Evolutionary conservation across 2,329 filamentous ascomycete genomes (phyloP).

Genomic region (Byssoonygena ceratinophila): DNA sequence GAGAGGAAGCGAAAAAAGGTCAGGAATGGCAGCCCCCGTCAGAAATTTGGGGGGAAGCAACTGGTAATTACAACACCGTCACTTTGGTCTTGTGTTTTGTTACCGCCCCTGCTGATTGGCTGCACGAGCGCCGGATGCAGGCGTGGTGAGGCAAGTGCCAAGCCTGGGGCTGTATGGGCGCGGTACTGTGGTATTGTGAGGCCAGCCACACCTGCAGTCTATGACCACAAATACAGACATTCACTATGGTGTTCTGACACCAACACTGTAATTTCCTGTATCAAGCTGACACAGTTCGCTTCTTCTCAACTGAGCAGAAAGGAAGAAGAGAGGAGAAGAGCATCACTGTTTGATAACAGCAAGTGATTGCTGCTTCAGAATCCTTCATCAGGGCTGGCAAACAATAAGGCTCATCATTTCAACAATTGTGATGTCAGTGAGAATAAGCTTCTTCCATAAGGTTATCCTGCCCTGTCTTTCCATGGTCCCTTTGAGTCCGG

Average conservation of each 20-base stretch:
- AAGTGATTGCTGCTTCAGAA: too few relatives aligned
- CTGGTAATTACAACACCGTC: slow-evolving; percentile 2
- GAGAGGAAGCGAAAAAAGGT: not conserved
- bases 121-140: not conserved
- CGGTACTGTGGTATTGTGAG: not conserved
- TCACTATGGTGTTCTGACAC: not conserved
- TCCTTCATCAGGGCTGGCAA: too few relatives aligned
- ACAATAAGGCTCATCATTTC: too few relatives aligned
- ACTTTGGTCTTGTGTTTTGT: not conserved
- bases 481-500: not conserved
- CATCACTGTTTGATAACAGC: not conserved
- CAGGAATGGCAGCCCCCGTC: slow-evolving; percentile 6
- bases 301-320: not conserved
- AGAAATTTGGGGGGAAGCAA: not conserved
- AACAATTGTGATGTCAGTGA: slow-evolving; percentile 10
- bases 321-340: not conserved
- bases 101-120: not conserved
- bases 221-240: too few relatives aligned
- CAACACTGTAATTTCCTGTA: slow-evolving; percentile 1
- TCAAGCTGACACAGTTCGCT: slow-evolving; percentile 1
- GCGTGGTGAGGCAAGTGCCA: slow-evolving; percentile 1
- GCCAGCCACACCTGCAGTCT: not conserved
- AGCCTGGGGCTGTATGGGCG: not conserved
- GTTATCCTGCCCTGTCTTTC: slow-evolving; percentile 10
- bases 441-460: slow-evolving; percentile 7